A percentile compares a stretch with the other conserved stretches of the same genome.
Evolutionary conservation across 768 basidiomycete species (phyloP).

Genomic region (Russula brevipes): DNA sequence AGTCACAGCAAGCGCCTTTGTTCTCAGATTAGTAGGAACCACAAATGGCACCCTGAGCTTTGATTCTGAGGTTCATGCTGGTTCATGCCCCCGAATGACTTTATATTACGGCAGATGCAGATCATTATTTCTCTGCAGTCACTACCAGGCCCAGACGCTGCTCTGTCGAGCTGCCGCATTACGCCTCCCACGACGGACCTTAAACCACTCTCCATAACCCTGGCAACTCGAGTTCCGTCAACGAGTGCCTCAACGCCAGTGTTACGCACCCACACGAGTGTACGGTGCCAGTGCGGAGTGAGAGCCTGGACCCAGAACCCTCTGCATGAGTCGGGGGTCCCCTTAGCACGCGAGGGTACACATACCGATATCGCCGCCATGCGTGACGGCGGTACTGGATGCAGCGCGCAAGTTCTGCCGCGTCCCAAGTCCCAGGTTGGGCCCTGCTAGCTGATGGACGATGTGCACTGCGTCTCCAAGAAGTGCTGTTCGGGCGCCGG

Average conservation of each 20-base stretch:
- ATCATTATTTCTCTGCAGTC: no score
- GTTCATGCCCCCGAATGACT: no score
- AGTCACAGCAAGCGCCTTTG: no score
- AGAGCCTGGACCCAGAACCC: slow-evolving; percentile 45
- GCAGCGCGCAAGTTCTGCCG: slow-evolving; percentile 60
- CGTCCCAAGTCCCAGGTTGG: slow-evolving; percentile 94
- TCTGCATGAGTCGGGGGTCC: neutral
- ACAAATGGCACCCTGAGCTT: no score
- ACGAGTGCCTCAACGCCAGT: slow-evolving; percentile 70
- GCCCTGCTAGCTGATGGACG: slow-evolving; percentile 87
- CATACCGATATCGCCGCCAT: slow-evolving; percentile 80
- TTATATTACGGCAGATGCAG: no score
- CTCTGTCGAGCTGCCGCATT: no score
- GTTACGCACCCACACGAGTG: slow-evolving; percentile 81
- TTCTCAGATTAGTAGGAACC: no score
- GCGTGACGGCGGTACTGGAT: slow-evolving; percentile 49
- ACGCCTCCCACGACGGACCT: no score
- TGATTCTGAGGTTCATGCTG: no score
- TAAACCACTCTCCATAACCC: no score
- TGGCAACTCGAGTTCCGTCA: slow-evolving; percentile 23
- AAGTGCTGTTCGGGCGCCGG: slow-evolving; percentile 83
- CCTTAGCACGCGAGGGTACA: neutral
- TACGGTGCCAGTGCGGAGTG: slow-evolving; percentile 73
- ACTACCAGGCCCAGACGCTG: no score
- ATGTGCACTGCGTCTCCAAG: slow-evolving; percentile 97